These are phyloP conservation scores for Lichtheimia corymbifera DNA, from an alignment of 371 early-diverging fungal species.

Conservation along the genomic window DNA sequence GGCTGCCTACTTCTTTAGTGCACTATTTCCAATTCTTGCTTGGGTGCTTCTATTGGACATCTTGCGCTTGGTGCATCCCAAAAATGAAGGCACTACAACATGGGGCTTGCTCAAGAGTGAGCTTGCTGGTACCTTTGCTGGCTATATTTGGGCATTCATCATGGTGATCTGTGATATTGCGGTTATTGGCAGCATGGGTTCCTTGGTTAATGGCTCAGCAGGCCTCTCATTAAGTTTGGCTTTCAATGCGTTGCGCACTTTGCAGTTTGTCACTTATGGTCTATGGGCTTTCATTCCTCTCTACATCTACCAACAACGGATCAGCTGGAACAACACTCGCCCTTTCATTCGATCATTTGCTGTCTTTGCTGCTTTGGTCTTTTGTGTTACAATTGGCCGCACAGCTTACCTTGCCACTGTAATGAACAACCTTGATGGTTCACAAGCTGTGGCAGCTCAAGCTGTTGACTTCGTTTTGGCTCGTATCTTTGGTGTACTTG, in stretches of 20 bases:
- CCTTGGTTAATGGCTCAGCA: background rate
- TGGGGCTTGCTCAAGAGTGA: background rate
- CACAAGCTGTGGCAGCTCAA: background rate
- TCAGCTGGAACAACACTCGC: background rate
- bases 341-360: background rate
- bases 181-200: background rate
- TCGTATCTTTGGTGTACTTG: background rate
- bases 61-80: background rate
- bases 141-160: slow-evolving; percentile 7
- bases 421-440: background rate
- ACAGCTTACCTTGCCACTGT: background rate
- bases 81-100: background rate
- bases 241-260: background rate
- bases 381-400: background rate
- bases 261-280: slow-evolving; percentile 3
- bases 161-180: background rate
- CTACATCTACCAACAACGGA: background rate
- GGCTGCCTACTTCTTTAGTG: slow-evolving; percentile 1
- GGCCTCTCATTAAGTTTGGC: background rate
- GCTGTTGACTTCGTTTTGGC: slow-evolving; percentile 1
- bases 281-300: slow-evolving; percentile 3
- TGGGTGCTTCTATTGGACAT: background rate
- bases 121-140: background rate
- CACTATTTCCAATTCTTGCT: background rate
- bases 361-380: background rate